Evolutionary conservation across 192 early-diverging fungal genomes (phyloP).

Genomic region (Backusella circina): DNA sequence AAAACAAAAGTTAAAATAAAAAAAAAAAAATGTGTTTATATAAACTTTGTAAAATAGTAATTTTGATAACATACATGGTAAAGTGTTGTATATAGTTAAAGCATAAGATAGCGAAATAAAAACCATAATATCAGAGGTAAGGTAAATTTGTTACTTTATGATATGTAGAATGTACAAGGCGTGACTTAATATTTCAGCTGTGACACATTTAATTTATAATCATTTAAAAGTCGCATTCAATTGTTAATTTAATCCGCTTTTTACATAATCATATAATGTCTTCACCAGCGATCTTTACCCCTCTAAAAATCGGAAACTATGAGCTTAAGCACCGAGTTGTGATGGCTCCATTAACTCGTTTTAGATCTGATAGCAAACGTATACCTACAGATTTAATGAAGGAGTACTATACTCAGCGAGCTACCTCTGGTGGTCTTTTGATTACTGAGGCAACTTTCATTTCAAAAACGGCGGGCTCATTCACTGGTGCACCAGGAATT

Average conservation of each 20-base stretch:
- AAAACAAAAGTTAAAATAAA: too few species aligned
- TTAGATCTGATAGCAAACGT: background rate
- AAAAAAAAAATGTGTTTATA: too few species aligned
- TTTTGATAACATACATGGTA: too few species aligned
- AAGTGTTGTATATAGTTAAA: too few species aligned
- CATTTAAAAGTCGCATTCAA: background rate
- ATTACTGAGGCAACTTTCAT: slow-evolving; percentile 23
- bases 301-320: slow-evolving; percentile 12
- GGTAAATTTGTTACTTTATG: too few species aligned
- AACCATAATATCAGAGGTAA: too few species aligned
- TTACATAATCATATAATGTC: background rate
- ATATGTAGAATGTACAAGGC: too few species aligned
- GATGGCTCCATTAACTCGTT: slow-evolving; percentile 19
- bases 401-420: slow-evolving; percentile 25
- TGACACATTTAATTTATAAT: too few species aligned
- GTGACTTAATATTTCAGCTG: background rate
- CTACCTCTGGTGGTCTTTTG: slow-evolving; percentile 14
- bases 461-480: background rate
- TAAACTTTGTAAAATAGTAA: too few species aligned
- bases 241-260: background rate
- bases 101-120: too few species aligned
- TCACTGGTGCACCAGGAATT: slow-evolving; percentile 27
- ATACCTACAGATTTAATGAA: slow-evolving; percentile 3
- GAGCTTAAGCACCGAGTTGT: slow-evolving; percentile 20
- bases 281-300: slow-evolving; percentile 19